phyloP scores from a whole-genome alignment of 768 basidiomycete species.

The Leccinum imitatum region DNA sequence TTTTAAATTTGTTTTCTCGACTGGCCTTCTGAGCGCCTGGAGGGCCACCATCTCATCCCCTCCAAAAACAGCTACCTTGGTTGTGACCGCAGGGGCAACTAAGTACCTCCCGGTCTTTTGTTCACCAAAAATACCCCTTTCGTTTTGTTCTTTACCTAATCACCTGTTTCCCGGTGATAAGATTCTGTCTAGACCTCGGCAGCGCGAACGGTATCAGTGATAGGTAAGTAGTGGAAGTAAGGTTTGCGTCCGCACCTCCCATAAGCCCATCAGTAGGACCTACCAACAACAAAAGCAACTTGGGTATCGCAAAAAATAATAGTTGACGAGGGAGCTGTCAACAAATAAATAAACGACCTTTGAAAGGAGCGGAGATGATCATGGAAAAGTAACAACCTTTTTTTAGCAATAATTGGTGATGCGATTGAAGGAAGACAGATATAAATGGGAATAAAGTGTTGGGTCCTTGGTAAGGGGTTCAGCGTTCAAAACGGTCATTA shows the following conservation, averaged over 20 bases:
- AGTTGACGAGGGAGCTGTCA: not conserved
- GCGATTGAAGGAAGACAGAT: constrained; percentile 57
- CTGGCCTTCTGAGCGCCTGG: not conserved
- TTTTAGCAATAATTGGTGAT: constrained; percentile 30
- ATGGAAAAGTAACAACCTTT: constrained; percentile 10
- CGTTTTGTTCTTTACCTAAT: constrained; percentile 53
- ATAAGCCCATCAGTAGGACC: constrained; percentile 15
- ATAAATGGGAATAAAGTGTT: constrained; percentile 39
- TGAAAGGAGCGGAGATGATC: constrained; percentile 27
- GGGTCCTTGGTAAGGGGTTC: constrained; percentile 14
- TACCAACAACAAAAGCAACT: not conserved
- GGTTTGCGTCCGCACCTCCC: constrained; percentile 23
- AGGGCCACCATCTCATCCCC: constrained; percentile 4
- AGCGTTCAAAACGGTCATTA: constrained; percentile 1
- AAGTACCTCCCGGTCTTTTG: constrained; percentile 36
- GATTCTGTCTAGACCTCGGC: constrained; percentile 48
- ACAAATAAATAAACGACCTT: not conserved
- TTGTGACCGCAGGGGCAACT: constrained; percentile 23
- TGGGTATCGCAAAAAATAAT: not conserved
- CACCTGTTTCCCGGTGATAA: constrained; percentile 54
- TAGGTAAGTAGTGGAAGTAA: constrained; percentile 19
- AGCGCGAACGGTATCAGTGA: constrained; percentile 29
- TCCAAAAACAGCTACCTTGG: constrained; percentile 1
- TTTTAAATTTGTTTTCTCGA: not conserved
- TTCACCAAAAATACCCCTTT: constrained; percentile 49